Base-by-base conservation (phyloP, 73 alveolate genomes). In the Stentor roeselii region DNA sequence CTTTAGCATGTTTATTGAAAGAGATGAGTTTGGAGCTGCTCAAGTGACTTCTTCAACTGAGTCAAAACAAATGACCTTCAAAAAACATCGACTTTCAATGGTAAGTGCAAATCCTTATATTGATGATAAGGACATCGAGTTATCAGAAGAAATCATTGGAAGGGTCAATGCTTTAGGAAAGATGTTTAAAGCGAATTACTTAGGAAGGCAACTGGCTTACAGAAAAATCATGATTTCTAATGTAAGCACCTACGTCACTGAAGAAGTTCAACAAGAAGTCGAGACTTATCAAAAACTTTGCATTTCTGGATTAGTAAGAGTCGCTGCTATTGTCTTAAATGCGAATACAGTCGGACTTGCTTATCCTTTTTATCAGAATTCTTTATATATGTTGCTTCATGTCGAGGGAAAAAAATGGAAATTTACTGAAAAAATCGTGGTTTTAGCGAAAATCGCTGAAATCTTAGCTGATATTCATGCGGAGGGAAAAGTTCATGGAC, bases 91-190 rank as follows among this genome's bases (percentile, higher is more conserved):
- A 50, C 67, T 50, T 50, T 50, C 67, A 11, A 11, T 50, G 21
- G 67, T 50, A 50, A 21, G 30, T 11, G 21, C 67, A 21, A 50
- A 50, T 50, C 67, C 67, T 50, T 50, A 50, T 50, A 50, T 50
- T 11, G 67, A 50, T 11, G 67, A 50, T 11, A 21, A 50, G 67
- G 67, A 67, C 11, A 67, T 67, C 11, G 34, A 21, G 3, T 27
- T 67, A 30, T 27, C 11, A 30, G 80, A 67, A 34, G 21, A 67
- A 34, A 27, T 67, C 14, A 40, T 32, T 14, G 11, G 42, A 15
- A 82, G 61, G 37, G 1, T 21, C 2, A 61, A 82, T 30, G 84
- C 82, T 27, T 82, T 82, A 31, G 88, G 88, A 27, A 37, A 34
- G 85, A 27, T 82, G 0, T 39, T 4, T 39, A 60, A 82, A 41